Evolutionary conservation across 805 yeast genomes (phyloP).

Genomic region (Nakazawaea laoshanensis): DNA sequence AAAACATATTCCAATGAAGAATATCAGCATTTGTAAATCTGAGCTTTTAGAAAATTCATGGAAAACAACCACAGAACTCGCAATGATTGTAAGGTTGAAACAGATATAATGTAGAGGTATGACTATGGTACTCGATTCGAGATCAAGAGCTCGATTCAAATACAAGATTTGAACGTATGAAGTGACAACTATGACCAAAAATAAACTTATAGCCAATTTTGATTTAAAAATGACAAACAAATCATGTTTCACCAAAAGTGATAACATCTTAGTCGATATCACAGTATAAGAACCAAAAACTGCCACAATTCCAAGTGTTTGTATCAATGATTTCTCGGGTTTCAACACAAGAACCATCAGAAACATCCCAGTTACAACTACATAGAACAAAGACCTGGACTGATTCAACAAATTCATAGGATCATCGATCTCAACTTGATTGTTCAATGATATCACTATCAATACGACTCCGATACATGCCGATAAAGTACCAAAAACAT

Average conservation of each 20-base stretch:
- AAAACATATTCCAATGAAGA: slow-evolving; percentile 25
- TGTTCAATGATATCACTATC: slow-evolving; percentile 28
- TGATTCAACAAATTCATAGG: slow-evolving; percentile 20
- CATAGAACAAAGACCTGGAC: slow-evolving; percentile 18
- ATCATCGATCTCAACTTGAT: slow-evolving; percentile 13
- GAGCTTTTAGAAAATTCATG: slow-evolving; percentile 27
- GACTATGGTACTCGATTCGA: slow-evolving; percentile 35
- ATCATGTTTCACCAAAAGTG: slow-evolving; percentile 21
- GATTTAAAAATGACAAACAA: slow-evolving; percentile 15
- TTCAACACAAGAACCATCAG: slow-evolving; percentile 3
- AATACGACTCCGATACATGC: slow-evolving; percentile 34
- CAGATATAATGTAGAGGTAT: slow-evolving; percentile 42
- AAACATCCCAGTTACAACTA: slow-evolving; percentile 17
- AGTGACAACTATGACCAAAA: slow-evolving; percentile 24
- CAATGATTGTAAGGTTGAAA: slow-evolving; percentile 33
- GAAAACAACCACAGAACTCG: slow-evolving; percentile 33
- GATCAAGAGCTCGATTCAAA: slow-evolving; percentile 28
- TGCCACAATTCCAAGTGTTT: slow-evolving; percentile 29
- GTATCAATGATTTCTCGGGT: slow-evolving; percentile 17
- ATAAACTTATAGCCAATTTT: slow-evolving; percentile 23
- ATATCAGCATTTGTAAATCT: slow-evolving; percentile 14
- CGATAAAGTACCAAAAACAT: slow-evolving; percentile 28
- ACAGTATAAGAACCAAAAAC: slow-evolving; percentile 41
- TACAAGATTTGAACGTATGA: slow-evolving; percentile 31
- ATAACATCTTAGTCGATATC: slow-evolving; percentile 31